Evolutionary conservation across 371 early-diverging fungal genomes (phyloP).

Genomic region (Mortierella sp.): DNA sequence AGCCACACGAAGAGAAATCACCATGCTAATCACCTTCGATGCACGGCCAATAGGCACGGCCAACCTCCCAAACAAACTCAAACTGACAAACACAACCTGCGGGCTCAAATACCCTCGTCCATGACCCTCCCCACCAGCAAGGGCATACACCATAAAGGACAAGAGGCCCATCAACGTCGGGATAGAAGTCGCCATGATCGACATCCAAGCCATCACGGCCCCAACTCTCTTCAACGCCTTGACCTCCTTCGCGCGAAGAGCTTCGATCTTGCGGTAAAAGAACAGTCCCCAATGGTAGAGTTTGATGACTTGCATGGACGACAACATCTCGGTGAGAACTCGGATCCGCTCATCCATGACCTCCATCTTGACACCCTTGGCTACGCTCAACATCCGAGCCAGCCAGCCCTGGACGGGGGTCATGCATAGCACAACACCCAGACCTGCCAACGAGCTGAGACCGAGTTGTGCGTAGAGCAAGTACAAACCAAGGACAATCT

Average conservation of each 20-base stretch:
- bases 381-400: conserved; percentile 58
- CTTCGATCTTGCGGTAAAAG: conserved; percentile 18
- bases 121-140: neutral
- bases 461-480: conserved; percentile 88
- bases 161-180: conserved; percentile 15
- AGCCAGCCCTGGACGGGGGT: conserved; percentile 76
- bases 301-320: conserved; percentile 60
- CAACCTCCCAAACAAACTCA: conserved; percentile 15
- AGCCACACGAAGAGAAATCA: conserved; percentile 18
- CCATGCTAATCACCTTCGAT: neutral
- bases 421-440: conserved; percentile 82
- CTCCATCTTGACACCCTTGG: conserved; percentile 62
- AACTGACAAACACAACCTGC: conserved; percentile 17
- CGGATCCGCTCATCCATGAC: conserved; percentile 39
- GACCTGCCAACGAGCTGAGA: conserved; percentile 86
- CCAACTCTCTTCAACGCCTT: conserved; percentile 11
- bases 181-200: conserved; percentile 15
- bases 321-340: conserved; percentile 61
- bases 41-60: conserved; percentile 9
- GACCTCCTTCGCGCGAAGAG: neutral
- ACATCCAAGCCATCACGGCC: conserved; percentile 13
- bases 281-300: conserved; percentile 66
- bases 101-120: conserved; percentile 11
- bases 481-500: conserved; percentile 6
- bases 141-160: conserved; percentile 15